Conservation (phyloP, 164 flowering plant genomes). For the Taxillus chinensis region DNA sequence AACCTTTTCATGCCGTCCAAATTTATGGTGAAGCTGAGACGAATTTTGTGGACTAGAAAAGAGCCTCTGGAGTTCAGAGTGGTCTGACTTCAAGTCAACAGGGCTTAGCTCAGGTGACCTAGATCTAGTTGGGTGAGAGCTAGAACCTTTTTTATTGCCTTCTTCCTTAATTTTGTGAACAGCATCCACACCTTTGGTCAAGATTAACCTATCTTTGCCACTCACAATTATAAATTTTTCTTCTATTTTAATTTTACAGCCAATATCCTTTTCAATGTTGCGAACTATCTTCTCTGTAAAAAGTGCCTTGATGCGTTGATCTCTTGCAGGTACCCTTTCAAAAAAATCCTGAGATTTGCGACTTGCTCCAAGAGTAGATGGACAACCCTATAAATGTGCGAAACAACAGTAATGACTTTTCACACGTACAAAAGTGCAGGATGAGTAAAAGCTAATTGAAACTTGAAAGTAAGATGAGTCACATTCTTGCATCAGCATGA, state of each 20-base stretch:
- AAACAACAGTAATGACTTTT: background rate
- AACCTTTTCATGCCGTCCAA: constrained; percentile 51
- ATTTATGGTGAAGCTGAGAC: constrained; percentile 36
- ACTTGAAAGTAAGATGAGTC: too few relatives aligned
- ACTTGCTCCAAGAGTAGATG: constrained; percentile 94
- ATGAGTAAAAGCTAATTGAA: too few relatives aligned
- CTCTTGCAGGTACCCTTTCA: constrained; percentile 90
- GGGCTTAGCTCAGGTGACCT: constrained; percentile 64
- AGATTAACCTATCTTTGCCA: constrained; percentile 72
- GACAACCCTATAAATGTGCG: constrained; percentile 64
- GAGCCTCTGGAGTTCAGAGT: constrained; percentile 53
- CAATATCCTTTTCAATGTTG: constrained; percentile 76
- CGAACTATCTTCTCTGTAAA: constrained; percentile 71
- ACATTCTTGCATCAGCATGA: too few relatives aligned
- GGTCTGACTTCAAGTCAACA: constrained; percentile 32
- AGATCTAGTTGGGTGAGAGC: constrained; percentile 43
- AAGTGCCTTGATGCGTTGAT: constrained; percentile 62
- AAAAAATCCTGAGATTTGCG: constrained; percentile 94
- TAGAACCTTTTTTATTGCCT: constrained; percentile 46
- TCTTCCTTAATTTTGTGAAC: constrained; percentile 67
- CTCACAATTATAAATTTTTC: constrained; percentile 92
- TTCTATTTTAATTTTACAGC: constrained; percentile 87
- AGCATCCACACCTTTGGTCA: constrained; percentile 93
- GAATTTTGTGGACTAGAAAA: constrained; percentile 13
- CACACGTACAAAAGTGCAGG: too few relatives aligned